Conservation (phyloP, 129 eudicot species). For the Dittrichia graveolens region DNA sequence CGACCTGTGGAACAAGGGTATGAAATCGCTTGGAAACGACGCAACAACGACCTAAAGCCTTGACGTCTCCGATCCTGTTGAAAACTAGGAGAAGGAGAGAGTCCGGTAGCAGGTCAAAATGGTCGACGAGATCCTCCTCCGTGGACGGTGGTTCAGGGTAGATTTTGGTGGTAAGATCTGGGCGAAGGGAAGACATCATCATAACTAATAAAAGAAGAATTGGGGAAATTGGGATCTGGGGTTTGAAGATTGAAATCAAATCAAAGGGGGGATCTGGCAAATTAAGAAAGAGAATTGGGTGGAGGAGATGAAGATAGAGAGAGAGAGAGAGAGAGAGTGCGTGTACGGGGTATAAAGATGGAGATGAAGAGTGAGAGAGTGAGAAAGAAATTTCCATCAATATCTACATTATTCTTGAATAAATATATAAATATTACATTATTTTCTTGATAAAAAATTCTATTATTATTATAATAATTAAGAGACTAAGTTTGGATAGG, state of each 20-base stretch:
- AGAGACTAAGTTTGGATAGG: too few relatives aligned
- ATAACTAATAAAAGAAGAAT: background rate
- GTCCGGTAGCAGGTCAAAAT: conserved; percentile 81
- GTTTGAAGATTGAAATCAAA: background rate
- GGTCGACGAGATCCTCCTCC: conserved; percentile 38
- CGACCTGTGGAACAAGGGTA: conserved; percentile 76
- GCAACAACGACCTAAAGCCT: conserved; percentile 79
- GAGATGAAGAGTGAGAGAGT: conserved; percentile 22
- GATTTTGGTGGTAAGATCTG: conserved; percentile 61
- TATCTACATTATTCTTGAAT: background rate
- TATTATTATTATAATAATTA: too few relatives aligned
- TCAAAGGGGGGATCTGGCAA: conserved; percentile 9
- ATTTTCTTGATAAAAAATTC: too few relatives aligned
- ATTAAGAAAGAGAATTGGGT: conserved; percentile 17
- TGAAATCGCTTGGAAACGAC: conserved; percentile 68
- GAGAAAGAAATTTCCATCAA: conserved; percentile 5
- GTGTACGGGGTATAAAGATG: conserved; percentile 18
- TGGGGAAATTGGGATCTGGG: conserved; percentile 21
- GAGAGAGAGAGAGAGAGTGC: conserved; percentile 17
- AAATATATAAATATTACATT: background rate
- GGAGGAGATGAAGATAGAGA: conserved; percentile 34
- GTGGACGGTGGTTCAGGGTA: conserved; percentile 53
- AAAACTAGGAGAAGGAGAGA: conserved; percentile 65
- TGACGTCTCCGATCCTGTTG: conserved; percentile 87
- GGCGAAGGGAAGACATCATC: conserved; percentile 40